Conservation (phyloP, 805 yeast species). For the Ogataea parapolymorpha region DNA sequence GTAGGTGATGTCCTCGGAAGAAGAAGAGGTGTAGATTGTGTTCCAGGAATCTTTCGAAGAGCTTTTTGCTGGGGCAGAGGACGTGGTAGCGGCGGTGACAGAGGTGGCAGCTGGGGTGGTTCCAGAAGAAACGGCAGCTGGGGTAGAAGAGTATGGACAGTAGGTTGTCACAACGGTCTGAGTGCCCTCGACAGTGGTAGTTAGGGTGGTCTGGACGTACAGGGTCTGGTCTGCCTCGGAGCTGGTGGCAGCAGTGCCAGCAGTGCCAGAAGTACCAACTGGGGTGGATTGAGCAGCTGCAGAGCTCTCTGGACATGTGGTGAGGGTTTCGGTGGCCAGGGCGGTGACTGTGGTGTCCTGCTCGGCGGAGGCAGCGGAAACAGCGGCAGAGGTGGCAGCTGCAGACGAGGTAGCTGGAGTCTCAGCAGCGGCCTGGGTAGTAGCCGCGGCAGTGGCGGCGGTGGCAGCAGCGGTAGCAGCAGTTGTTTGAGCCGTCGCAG, state of each 20-base stretch:
- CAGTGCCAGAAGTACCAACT: too few relatives aligned
- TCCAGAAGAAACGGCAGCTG: constrained; percentile 8
- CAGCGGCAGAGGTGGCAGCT: not conserved
- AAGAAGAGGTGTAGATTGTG: constrained; percentile 6
- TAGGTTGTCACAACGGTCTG: constrained; percentile 23
- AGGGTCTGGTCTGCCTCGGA: constrained; percentile 10
- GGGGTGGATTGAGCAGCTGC: constrained; percentile 10
- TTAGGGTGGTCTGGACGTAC: constrained; percentile 12
- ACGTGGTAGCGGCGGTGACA: constrained; percentile 12
- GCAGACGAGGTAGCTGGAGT: not conserved
- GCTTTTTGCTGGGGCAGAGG: constrained; percentile 12
- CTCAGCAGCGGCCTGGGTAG: not conserved
- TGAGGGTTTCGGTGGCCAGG: constrained; percentile 4
- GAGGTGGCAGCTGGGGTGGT: constrained; percentile 13
- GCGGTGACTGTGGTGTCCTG: not conserved
- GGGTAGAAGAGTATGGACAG: constrained; percentile 13
- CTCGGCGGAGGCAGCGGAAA: not conserved
- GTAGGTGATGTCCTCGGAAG: constrained; percentile 15
- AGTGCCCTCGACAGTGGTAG: constrained; percentile 14
- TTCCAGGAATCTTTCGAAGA: constrained; percentile 10
- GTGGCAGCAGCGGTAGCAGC: constrained; percentile 10
- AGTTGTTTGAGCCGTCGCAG: constrained; percentile 1
- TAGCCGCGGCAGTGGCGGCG: not conserved
- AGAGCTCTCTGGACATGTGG: constrained; percentile 4
- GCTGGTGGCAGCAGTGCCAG: constrained; percentile 10